Base-by-base conservation (phyloP, 257 asterid species). In the Phtheirospermum japonicum region DNA sequence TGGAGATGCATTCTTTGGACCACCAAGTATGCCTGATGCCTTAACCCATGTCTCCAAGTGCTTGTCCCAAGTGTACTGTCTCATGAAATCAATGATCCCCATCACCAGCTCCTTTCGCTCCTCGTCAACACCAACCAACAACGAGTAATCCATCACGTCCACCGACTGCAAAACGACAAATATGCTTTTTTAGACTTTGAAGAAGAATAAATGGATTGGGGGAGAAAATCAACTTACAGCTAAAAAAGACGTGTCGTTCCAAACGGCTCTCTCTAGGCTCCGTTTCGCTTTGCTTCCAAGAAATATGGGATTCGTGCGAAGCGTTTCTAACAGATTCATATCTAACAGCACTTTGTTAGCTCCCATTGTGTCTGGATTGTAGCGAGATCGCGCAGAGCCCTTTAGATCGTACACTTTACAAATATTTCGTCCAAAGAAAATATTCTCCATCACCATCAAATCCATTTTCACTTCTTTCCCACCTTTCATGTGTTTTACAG, bases 61-160 rank as follows among this genome's bases (percentile, higher is more conserved):
- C 83, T 93, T 93, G 84, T 93, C 99, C 99, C 97, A 93, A 9
- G 99, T 93, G 52, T 89, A 93, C 26, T 89, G 97, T 60, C 99
- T 89, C 92, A 93, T 90, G 87, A 75, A 93, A 64, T 93, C 97
- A 0, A 93, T 93, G 66, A 93, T 93, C 70, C 97, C 97, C 67
- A 93, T 53, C 5, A 89, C 95, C 13, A 93, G 82, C 81, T 93
- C 97, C 54, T 83, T 80, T n/a, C 79, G 64, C 48, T 87, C 97
- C 45, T 89, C 95, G 18, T 93, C 99, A 42, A 93, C 87, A 60
- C 99, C 99, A 1, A 87, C 97, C 75, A 93, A 62, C 85, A 93
- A 76, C 2, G 97, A 93, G 71, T 92, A 92, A 67, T 92, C 99
- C 96, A 92, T 89, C 74, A 92, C 99, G 43, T 79, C 97, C 75